phyloP scores from a whole-genome alignment of 805 yeast species.

The Metschnikowia reukaufii region DNA sequence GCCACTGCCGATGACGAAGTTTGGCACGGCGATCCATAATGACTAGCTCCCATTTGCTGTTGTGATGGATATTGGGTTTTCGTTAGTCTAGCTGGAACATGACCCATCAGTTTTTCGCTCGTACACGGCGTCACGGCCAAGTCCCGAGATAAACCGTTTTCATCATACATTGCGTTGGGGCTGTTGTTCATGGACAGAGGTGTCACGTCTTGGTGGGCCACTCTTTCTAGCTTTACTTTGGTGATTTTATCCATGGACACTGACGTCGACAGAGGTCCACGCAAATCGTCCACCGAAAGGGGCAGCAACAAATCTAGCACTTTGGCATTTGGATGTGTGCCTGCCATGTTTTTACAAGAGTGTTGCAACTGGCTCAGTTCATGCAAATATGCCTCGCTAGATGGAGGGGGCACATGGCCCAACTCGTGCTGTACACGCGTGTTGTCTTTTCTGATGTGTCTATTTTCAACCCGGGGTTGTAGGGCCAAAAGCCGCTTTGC shows the following conservation, averaged over 20 bases:
- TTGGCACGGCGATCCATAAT: background rate
- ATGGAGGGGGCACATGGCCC: background rate
- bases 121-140: background rate
- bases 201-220: constrained; percentile 20
- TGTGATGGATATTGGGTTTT: background rate
- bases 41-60: too few species aligned
- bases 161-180: constrained; percentile 6
- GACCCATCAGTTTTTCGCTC: background rate
- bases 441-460: constrained; percentile 37
- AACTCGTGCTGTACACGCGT: constrained; percentile 25
- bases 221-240: constrained; percentile 2
- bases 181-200: constrained; percentile 34
- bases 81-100: background rate
- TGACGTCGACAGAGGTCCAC: constrained; percentile 20
- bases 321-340: constrained; percentile 16
- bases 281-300: constrained; percentile 37
- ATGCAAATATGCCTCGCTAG: background rate
- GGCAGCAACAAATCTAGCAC: constrained; percentile 43
- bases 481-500: constrained; percentile 41
- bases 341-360: background rate
- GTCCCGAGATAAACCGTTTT: background rate
- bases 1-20: background rate
- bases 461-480: constrained; percentile 41
- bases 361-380: background rate
- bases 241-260: constrained; percentile 11